phyloP scores from a whole-genome alignment of 2,329 filamentous ascomycete species.

The Fusarium haematococcum region DNA sequence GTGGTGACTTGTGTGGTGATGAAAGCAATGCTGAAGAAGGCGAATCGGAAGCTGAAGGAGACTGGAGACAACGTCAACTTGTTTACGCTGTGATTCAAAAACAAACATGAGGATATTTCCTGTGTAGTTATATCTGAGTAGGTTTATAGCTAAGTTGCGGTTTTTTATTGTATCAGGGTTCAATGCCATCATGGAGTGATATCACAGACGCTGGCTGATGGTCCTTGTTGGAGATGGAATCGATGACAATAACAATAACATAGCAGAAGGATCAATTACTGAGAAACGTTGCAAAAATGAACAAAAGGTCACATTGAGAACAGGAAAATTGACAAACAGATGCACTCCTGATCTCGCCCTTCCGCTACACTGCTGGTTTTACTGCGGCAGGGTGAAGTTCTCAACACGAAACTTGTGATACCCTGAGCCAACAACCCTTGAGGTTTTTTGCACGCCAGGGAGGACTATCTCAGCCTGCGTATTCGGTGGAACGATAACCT shows the following conservation, averaged over 20 bases:
- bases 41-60: neutral
- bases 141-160: neutral
- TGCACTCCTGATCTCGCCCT: neutral
- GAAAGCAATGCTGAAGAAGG: neutral
- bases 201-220: no score
- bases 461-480: constrained; percentile 24
- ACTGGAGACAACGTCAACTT: neutral
- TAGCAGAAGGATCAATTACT: neutral
- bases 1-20: neutral
- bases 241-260: neutral
- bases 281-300: neutral
- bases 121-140: neutral
- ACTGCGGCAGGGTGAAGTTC: neutral
- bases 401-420: constrained; percentile 12
- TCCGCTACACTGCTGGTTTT: neutral
- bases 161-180: neutral
- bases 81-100: neutral
- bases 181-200: neutral
- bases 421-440: constrained; percentile 18
- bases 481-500: constrained; percentile 32
- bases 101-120: neutral
- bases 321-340: neutral
- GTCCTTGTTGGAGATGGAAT: neutral
- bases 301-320: neutral
- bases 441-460: neutral